Base-by-base conservation (phyloP, 2,329 filamentous ascomycete genomes). In the Tolypocladium amazonense region DNA sequence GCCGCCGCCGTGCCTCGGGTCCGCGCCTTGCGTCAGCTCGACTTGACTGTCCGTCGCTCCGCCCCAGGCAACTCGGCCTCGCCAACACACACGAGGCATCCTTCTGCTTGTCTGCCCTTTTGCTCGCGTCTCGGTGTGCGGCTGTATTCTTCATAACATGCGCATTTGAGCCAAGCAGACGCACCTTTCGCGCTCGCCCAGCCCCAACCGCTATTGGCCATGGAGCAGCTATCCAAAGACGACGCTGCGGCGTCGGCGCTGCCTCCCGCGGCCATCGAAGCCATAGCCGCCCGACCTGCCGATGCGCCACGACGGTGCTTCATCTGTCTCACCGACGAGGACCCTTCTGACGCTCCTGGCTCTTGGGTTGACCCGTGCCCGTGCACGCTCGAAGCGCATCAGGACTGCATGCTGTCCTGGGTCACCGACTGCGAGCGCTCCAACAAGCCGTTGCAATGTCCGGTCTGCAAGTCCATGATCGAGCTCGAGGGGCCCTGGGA, bases 321-420 rank as follows among this genome's bases (percentile, higher is more conserved):
- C 73, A 84, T 88, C 67, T 88, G 85, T 69, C 77, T 86, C 37
- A 79, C 77, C 63, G 84, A 84, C 56, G 77, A 85, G 63, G 75
- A 76, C 33, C 79, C 84, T 45, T 73, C 71, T 12, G 72, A 76
- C 25, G 68, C 78, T 11, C 77, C 81, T 4, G 71, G 75, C 54
- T 73, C 77, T 59, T 99, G 94, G 93, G 86, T 90, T 53, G 89
- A 88, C 59, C 92, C 94, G 1, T 99, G 94, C 71, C 88, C 88
- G 0, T 99, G 94, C 74, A 92, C 90, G 15, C 80, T 99, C 45
- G 89, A 90, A 59, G 94, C 92, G 1, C 94, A 99, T 71, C 92
- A 97, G 72, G 83, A 86, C 62, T 96, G 92, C 71, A 81, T 97
- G 65, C 80, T 97, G 45, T 88, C 91, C 68, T 99, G 92, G 92